Evolutionary conservation across 1,284 basidiomycete species (phyloP), one percentile per base, ranked within the genome.

Genomic region (Irpex sp.): DNA sequence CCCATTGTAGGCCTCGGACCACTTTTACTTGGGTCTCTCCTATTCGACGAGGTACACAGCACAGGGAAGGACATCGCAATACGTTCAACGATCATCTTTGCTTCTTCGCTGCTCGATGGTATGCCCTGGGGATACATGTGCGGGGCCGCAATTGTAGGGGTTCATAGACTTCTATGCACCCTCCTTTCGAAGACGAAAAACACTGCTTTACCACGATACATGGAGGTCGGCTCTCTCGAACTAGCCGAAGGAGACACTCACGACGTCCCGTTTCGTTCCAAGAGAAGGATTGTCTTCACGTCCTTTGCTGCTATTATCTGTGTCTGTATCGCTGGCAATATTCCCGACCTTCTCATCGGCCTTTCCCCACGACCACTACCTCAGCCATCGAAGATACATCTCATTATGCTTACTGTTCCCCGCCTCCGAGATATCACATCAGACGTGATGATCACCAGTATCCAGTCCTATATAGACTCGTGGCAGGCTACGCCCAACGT

Each of bases 361-460:
- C 54, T 56, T 11, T 26, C 13, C 17, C 31, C 31, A 11, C 11
- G 8, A 8, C 11, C 9, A 15, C 54, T 17, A 37, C 34, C 54
- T 34, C 54, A 56, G 17, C 54, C 54, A 6, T 56, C n/a, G 19
- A 40, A 49, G 34, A 15, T 64, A 19, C 63, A 64, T 57, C 47
- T 64, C 57, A 36, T 64, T n/a, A 64, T 64, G 63, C 63, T 64
- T 38, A 64, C 63, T 5, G 49, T 61, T 38, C 63, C 63, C n/a
- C 59, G 63, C 36, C 17, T 40, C 7, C 57, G 47, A 13, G 57
- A 64, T 40, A 56, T 59, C 13, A 15, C 57, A 4, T 61, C 58
- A 21, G 63, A 64, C 60, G 55, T 58, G 59, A 58, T 64, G 60
- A 64, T 64, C 56, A 57, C 58, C 5, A 64, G 63, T 56, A 59